These are phyloP conservation scores for Cunninghamia lanceolata DNA, from an alignment of 75 land plant species.

Conservation along the genomic window DNA sequence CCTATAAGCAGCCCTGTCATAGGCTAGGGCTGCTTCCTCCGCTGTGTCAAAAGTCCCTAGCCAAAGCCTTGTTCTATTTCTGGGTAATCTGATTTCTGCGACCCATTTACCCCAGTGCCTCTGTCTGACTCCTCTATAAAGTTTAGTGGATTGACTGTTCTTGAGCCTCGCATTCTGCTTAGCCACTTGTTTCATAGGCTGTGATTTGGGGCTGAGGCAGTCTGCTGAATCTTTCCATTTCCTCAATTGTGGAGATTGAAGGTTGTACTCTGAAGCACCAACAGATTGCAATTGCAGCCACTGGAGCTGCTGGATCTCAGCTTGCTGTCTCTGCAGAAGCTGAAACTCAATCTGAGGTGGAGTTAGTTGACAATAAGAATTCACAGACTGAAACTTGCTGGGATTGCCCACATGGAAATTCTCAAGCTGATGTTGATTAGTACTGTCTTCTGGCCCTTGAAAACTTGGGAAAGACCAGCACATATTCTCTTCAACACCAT, in stretches of 20 bases:
- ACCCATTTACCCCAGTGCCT: conserved; percentile 92
- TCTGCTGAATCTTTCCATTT: not conserved
- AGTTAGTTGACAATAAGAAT: conserved; percentile 20
- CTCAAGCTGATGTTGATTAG: not conserved
- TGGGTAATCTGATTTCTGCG: conserved; percentile 71
- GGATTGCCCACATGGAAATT: conserved; percentile 3
- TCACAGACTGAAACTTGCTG: conserved; percentile 6
- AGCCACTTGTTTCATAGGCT: conserved; percentile 24
- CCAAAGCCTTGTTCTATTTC: conserved; percentile 70
- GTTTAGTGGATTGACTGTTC: conserved; percentile 22
- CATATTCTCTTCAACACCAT: not conserved
- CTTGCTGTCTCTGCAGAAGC: conserved; percentile 39
- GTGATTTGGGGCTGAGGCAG: conserved; percentile 6
- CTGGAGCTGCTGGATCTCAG: conserved; percentile 22
- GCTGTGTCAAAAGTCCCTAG: conserved; percentile 80
- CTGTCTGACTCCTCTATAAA: conserved; percentile 77
- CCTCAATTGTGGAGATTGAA: not conserved
- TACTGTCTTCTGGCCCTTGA: conserved; percentile 1
- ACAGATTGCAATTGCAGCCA: conserved; percentile 1
- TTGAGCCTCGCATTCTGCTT: not conserved
- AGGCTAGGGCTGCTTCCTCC: conserved; percentile 67
- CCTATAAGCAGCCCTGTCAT: conserved; percentile 61
- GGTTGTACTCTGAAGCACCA: not conserved
- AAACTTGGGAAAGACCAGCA: not conserved
- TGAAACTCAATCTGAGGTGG: conserved; percentile 33